phyloP scores from a whole-genome alignment of 2,329 filamentous ascomycete genomes.

The Pseudocercospora macadamiae region DNA sequence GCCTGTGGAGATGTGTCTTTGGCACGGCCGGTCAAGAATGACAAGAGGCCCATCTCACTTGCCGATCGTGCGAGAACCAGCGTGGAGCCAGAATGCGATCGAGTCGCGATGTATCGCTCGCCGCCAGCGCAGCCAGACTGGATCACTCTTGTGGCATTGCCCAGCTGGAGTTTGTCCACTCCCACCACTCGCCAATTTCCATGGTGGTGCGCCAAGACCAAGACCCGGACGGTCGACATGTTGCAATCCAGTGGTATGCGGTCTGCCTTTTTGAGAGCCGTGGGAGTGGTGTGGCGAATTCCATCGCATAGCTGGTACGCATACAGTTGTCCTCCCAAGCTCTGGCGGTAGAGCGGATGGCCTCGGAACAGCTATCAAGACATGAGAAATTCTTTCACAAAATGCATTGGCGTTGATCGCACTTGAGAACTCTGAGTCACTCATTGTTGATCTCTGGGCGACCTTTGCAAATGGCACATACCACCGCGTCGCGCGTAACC shows the following conservation, averaged over 20 bases:
- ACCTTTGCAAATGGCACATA: too few species aligned
- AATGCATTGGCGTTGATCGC: not conserved
- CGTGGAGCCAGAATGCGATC: not conserved
- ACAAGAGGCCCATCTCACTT: not conserved
- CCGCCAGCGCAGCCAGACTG: not conserved
- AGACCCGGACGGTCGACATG: conserved; percentile 6
- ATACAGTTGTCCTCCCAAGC: not conserved
- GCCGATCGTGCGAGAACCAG: not conserved
- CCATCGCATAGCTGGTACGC: not conserved
- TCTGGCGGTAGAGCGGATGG: not conserved
- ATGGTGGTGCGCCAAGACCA: not conserved
- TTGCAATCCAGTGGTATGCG: not conserved
- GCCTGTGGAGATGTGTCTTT: not conserved
- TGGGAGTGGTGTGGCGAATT: not conserved
- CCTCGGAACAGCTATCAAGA: too few species aligned
- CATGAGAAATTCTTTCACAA: not conserved
- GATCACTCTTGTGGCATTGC: not conserved
- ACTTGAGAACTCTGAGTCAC: not conserved
- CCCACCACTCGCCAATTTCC: not conserved
- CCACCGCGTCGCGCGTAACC: not conserved
- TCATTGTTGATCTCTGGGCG: not conserved
- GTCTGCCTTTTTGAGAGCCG: conserved; percentile 8
- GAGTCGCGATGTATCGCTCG: not conserved
- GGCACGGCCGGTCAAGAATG: not conserved
- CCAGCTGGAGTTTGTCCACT: not conserved